Percentiles rank a stretch among this genome's conserved stretches.
phyloP scores from a whole-genome alignment of 306 rosid genomes.

The Fagus sylvatica region DNA sequence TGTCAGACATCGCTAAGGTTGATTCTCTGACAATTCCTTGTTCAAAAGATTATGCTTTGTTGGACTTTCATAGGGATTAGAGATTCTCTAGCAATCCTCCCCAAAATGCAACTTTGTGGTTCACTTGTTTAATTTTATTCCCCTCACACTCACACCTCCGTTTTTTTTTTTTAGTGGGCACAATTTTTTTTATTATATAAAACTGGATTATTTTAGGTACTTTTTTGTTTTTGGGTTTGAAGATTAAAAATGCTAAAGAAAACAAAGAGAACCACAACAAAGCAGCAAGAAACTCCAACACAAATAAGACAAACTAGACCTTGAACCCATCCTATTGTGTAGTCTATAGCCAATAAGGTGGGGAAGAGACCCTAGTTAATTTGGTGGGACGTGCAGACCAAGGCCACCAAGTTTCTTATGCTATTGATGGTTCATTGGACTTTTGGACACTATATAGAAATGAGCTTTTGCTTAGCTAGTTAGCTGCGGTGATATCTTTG shows the following conservation, averaged over 20 bases:
- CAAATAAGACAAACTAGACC: not conserved
- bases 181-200: not conserved
- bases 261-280: not conserved
- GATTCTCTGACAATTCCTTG: slow-evolving; percentile 39
- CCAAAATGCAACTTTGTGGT: slow-evolving; percentile 19
- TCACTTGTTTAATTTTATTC: slow-evolving; percentile 9
- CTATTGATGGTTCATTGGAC: not conserved
- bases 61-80: slow-evolving; percentile 33
- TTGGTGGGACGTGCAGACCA: not conserved
- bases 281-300: not conserved
- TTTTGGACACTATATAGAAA: not conserved
- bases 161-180: not conserved
- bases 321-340: not conserved
- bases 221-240: not conserved
- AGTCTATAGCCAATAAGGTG: not conserved
- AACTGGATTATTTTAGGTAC: not conserved
- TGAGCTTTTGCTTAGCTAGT: not conserved
- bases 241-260: not conserved
- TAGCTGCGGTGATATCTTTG: no score
- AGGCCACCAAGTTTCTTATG: not conserved
- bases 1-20: slow-evolving; percentile 12
- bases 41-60: slow-evolving; percentile 32
- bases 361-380: not conserved
- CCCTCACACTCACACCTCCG: not conserved
- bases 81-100: slow-evolving; percentile 29